Conservation (phyloP, 495 filamentous ascomycete species). For the Penicillium ucsense region DNA sequence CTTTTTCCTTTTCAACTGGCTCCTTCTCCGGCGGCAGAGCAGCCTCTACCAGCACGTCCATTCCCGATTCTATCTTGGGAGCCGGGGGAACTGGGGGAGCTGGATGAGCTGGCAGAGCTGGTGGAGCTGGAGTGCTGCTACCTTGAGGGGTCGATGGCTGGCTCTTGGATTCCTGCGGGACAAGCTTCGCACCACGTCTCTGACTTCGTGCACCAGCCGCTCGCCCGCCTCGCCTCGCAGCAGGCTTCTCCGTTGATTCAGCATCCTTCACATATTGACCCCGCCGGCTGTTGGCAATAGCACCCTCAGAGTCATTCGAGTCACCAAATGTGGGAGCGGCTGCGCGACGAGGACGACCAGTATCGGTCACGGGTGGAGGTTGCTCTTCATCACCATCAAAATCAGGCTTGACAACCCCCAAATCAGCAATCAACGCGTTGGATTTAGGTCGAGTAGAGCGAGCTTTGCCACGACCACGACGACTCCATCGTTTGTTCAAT, state of each 20-base stretch:
- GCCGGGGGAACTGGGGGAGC: slow-evolving; percentile 9
- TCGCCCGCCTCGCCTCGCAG: slow-evolving; percentile 39
- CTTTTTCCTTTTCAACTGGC: slow-evolving; percentile 19
- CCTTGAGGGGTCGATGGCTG: slow-evolving; percentile 15
- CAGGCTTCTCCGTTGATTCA: slow-evolving; percentile 49
- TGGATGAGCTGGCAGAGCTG: slow-evolving; percentile 15
- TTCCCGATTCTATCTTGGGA: slow-evolving; percentile 24
- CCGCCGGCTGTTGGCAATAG: slow-evolving; percentile 29
- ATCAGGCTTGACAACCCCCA: slow-evolving; percentile 49
- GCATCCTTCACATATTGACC: slow-evolving; percentile 36
- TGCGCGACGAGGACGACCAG: slow-evolving; percentile 57
- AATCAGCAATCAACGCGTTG: slow-evolving; percentile 65
- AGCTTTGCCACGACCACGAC: slow-evolving; percentile 45
- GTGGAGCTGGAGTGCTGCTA: neutral
- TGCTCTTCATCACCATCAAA: slow-evolving; percentile 46
- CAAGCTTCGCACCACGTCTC: slow-evolving; percentile 22
- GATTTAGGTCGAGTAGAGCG: slow-evolving; percentile 53
- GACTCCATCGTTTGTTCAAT: slow-evolving; percentile 59
- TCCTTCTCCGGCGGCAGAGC: slow-evolving; percentile 11
- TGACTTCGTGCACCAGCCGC: slow-evolving; percentile 30
- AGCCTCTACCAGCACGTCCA: slow-evolving; percentile 22
- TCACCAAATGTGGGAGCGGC: slow-evolving; percentile 66
- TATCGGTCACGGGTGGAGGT: slow-evolving; percentile 48
- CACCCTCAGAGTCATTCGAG: slow-evolving; percentile 41
- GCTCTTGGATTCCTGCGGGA: slow-evolving; percentile 22